Conservation (phyloP, 139 green algal genomes). For the Tetradesmus obliquus region DNA sequence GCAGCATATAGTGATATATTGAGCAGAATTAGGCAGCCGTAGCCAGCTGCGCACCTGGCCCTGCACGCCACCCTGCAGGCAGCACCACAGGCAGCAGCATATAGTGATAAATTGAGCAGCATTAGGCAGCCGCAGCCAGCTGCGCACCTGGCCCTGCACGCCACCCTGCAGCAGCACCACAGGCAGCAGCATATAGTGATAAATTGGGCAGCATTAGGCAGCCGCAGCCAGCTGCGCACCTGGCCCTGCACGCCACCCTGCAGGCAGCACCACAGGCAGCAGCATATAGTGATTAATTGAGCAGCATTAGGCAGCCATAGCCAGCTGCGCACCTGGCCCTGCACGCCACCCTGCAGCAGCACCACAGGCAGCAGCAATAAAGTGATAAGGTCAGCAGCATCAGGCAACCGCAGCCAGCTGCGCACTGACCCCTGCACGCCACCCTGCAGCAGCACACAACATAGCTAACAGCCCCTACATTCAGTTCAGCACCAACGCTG, state of each 20-base stretch:
- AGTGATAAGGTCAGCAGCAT: too few relatives aligned
- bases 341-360: too few relatives aligned
- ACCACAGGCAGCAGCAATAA: too few relatives aligned
- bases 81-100: neutral
- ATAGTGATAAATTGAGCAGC: neutral
- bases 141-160: constrained; percentile 58
- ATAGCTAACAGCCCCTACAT: too few relatives aligned
- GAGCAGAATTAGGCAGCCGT: neutral
- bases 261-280: neutral
- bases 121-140: constrained; percentile 52
- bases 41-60: constrained; percentile 67
- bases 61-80: constrained; percentile 54
- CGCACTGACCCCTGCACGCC: neutral
- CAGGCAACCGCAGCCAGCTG: neutral
- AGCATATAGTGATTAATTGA: neutral
- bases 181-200: neutral
- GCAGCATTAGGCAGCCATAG: neutral
- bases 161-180: constrained; percentile 51
- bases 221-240: constrained; percentile 64
- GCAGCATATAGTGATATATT: neutral
- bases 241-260: constrained; percentile 58
- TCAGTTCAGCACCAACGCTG: too few relatives aligned
- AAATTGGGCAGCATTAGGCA: neutral
- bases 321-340: neutral
- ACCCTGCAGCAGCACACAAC: too few relatives aligned